These are phyloP conservation scores for Cryptococcus jaspeensis DNA, from an alignment of 1,284 basidiomycete genomes.

Conservation along the genomic window DNA sequence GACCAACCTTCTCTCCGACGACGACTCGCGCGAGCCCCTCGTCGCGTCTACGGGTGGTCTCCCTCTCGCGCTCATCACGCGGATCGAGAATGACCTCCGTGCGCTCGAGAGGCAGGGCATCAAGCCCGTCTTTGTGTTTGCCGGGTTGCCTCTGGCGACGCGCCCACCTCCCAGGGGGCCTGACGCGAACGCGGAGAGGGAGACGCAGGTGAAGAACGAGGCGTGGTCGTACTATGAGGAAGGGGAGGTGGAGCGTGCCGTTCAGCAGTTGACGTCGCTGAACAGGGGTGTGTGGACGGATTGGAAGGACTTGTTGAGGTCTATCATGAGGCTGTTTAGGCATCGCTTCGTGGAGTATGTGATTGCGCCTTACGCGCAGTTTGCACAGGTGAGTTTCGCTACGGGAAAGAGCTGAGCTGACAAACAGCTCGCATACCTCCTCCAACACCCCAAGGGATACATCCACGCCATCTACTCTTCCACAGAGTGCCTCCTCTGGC, in stretches of 20 bases:
- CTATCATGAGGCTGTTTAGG: conserved; percentile 87
- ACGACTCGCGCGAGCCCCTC: conserved; percentile 77
- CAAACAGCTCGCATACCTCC: conserved; percentile 81
- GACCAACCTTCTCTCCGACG: conserved; percentile 70
- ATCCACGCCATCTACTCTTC: conserved; percentile 93
- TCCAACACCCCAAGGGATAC: conserved; percentile 89
- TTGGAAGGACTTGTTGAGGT: conserved; percentile 88
- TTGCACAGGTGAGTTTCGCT: conserved; percentile 73
- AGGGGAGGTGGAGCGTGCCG: conserved; percentile 81
- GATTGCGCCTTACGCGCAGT: conserved; percentile 89
- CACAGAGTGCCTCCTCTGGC: conserved; percentile 85
- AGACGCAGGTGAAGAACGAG: conserved; percentile 55
- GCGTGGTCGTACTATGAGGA: conserved; percentile 90
- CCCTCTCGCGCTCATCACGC: conserved; percentile 76
- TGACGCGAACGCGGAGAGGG: conserved; percentile 58
- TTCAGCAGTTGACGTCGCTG: conserved; percentile 73
- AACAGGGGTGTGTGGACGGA: conserved; percentile 58
- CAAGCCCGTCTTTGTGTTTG: conserved; percentile 97
- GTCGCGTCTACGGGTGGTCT: conserved; percentile 92
- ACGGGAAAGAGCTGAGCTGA: not conserved
- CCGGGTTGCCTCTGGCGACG: conserved; percentile 64
- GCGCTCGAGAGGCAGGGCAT: conserved; percentile 85
- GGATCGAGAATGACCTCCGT: conserved; percentile 89
- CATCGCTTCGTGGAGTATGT: conserved; percentile 95
- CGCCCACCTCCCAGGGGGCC: conserved; percentile 63